phyloP scores from a whole-genome alignment of 768 basidiomycete species.

The Pleurotus citrinopileatus region DNA sequence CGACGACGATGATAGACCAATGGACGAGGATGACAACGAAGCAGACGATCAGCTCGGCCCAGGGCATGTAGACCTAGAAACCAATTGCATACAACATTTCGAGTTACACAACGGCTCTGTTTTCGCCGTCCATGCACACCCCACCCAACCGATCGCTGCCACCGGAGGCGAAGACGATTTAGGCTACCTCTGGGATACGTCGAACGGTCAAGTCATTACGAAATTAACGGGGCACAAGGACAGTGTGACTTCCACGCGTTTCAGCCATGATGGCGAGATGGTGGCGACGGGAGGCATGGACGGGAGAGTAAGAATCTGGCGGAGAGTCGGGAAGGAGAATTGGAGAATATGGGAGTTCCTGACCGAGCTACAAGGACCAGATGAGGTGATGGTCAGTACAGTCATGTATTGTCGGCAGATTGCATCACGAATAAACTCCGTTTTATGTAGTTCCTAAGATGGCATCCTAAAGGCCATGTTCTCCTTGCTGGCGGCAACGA shows the following conservation, averaged over 20 bases:
- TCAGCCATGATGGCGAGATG: slow-evolving; percentile 89
- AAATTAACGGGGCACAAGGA: slow-evolving; percentile 92
- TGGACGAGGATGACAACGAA: slow-evolving; percentile 63
- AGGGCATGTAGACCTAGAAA: slow-evolving; percentile 28
- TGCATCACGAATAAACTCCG: background rate
- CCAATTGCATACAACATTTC: slow-evolving; percentile 55
- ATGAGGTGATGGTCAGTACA: slow-evolving; percentile 85
- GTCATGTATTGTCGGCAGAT: slow-evolving; percentile 1
- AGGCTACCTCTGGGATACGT: slow-evolving; percentile 91
- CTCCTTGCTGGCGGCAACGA: slow-evolving; percentile 93
- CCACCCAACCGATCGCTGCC: slow-evolving; percentile 75
- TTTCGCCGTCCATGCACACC: slow-evolving; percentile 83
- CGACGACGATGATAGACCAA: slow-evolving; percentile 60
- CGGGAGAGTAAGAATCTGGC: slow-evolving; percentile 90
- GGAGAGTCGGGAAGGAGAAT: slow-evolving; percentile 71
- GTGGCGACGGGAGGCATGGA: slow-evolving; percentile 98
- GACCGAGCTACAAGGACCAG: slow-evolving; percentile 88
- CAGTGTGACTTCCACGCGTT: slow-evolving; percentile 77
- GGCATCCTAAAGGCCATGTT: slow-evolving; percentile 93
- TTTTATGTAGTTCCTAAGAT: slow-evolving; percentile 73
- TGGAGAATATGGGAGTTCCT: slow-evolving; percentile 91
- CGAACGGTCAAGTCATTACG: slow-evolving; percentile 74
- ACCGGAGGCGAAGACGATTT: slow-evolving; percentile 96
- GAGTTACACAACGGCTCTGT: slow-evolving; percentile 71
- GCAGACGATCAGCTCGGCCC: slow-evolving; percentile 38